Conservation (phyloP, 192 early-diverging fungal species). For the Dissophora ornata region DNA sequence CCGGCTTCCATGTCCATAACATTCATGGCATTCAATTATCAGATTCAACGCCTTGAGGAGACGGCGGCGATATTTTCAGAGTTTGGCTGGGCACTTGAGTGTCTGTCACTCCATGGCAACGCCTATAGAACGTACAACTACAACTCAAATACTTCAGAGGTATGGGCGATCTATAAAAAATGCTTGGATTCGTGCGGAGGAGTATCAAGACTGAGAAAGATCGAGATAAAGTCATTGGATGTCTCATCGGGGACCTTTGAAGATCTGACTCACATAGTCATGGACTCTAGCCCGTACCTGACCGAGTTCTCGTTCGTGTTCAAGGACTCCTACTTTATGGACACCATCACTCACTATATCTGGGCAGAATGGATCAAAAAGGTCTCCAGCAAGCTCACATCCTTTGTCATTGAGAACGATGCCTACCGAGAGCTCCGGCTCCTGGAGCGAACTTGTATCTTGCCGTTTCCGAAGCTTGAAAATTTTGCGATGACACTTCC, state of each 20-base stretch:
- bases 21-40: neutral
- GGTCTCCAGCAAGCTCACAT: neutral
- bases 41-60: too few species aligned
- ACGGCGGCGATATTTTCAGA: too few species aligned
- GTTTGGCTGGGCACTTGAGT: neutral
- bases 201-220: neutral
- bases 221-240: neutral
- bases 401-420: neutral
- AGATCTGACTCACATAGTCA: neutral
- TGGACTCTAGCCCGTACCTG: neutral
- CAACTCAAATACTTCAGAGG: too few species aligned
- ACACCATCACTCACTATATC: neutral
- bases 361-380: conserved; percentile 3
- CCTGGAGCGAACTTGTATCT: neutral
- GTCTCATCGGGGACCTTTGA: neutral
- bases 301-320: neutral
- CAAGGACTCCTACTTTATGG: neutral
- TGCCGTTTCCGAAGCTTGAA: neutral
- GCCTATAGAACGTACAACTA: too few species aligned
- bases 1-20: neutral
- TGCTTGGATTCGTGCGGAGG: neutral
- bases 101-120: neutral
- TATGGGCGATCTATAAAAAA: neutral
- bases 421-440: neutral
- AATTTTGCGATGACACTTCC: neutral